Evolutionary conservation across 2,329 filamentous ascomycete species (phyloP), one percentile per base, ranked within the genome.

Genomic region (Calonectria ilicicola): DNA sequence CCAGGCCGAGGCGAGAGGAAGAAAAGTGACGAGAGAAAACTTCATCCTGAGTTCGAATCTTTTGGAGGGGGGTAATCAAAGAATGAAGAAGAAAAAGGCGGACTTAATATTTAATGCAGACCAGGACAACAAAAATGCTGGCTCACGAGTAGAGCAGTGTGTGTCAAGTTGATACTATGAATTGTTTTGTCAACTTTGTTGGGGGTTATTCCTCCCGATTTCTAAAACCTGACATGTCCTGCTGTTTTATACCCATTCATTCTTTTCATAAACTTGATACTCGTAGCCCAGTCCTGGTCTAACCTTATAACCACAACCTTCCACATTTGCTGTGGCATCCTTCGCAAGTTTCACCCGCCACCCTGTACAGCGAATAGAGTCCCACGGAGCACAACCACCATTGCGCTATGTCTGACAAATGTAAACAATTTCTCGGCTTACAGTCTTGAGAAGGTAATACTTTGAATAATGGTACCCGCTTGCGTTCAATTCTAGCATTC

Each of bases 261-360:
- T 23, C 19, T 21, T n/a, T 3, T 40, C 21, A 19, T 15, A 8
- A 15, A 29, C 23, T 64, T 23, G 7, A 56, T n/a, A n/a, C 21
- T 19, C 62, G 58, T 42, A 63, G 68, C 53, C 47, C 27, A 62
- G 66, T 64, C 66, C 51, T 51, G 38, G 32, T 40, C 68, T 51
- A 49, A 70, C 66, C 51, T 70, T 63, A 66, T 51, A 70, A 21
- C n/a, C 47, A 21, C 7, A 64, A 27, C n/a, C 14, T 26, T 63
- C 21, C 42, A 21, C 42, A 6, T 17, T 60, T 29, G 7, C 49
- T 46, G 42, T 21, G 14, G 53, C 23, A 23, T 38, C 32, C 53
- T 21, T 58, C 8, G 35, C 14, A 21, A 9, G 53, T 58, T 58
- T 58, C 32, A 23, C 32, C 32, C 9, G 23, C 35, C 53, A 35